phyloP scores from a whole-genome alignment of 805 yeast species.

The Kockiozyma suomiensis region DNA sequence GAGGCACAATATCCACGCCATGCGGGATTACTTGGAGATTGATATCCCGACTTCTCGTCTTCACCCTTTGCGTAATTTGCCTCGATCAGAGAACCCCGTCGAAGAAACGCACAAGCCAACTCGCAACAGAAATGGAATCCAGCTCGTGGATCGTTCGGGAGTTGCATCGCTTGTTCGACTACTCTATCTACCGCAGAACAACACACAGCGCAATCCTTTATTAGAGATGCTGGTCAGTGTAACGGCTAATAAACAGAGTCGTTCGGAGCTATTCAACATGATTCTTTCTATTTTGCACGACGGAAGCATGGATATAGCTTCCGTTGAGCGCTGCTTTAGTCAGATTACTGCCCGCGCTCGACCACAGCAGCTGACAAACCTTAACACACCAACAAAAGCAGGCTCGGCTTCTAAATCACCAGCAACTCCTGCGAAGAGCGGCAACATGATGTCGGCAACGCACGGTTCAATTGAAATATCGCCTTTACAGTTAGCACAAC shows the following conservation, averaged over 20 bases:
- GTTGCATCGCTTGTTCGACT: constrained; percentile 71
- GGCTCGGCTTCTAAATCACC: constrained; percentile 28
- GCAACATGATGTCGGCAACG: background rate
- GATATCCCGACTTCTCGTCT: constrained; percentile 9
- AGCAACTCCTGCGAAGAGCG: constrained; percentile 15
- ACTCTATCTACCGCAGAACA: constrained; percentile 70
- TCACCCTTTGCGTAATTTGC: background rate
- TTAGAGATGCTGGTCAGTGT: constrained; percentile 67
- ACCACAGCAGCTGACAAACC: constrained; percentile 15
- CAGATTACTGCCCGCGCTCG: constrained; percentile 58
- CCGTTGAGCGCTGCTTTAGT: constrained; percentile 63
- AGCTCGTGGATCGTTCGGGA: constrained; percentile 75
- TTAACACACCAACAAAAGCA: constrained; percentile 34
- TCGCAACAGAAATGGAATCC: constrained; percentile 53
- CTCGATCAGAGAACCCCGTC: background rate
- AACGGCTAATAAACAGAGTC: constrained; percentile 75
- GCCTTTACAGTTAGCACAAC: constrained; percentile 72
- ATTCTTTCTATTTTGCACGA: constrained; percentile 72
- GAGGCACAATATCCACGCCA: constrained; percentile 9
- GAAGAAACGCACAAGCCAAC: constrained; percentile 39
- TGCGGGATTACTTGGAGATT: constrained; percentile 17
- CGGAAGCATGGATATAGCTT: constrained; percentile 62
- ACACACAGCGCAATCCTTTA: constrained; percentile 59
- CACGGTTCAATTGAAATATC: constrained; percentile 52
- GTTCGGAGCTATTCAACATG: constrained; percentile 72